Conservation (phyloP, 2,329 filamentous ascomycete species). For the Fusarium napiforme region DNA sequence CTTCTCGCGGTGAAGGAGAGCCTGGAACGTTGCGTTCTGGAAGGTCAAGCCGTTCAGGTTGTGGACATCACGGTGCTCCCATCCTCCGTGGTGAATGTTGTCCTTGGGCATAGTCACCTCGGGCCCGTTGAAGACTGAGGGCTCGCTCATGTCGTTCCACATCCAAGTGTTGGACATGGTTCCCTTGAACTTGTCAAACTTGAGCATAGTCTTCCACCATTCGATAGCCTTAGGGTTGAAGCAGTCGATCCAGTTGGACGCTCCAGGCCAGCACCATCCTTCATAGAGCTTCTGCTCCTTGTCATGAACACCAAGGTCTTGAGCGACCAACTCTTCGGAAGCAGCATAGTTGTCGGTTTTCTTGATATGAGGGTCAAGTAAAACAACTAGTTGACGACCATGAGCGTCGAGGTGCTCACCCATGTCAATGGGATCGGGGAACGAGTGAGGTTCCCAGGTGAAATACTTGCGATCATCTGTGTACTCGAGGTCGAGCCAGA, state of each 20-base stretch:
- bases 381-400: slow-evolving; percentile 89
- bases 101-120: slow-evolving; percentile 99
- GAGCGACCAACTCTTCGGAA: slow-evolving; percentile 82
- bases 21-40: slow-evolving; percentile 92
- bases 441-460: slow-evolving; percentile 92
- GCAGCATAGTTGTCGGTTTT: slow-evolving; percentile 83
- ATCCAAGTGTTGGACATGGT: slow-evolving; percentile 88
- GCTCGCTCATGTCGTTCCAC: slow-evolving; percentile 99
- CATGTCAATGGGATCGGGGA: slow-evolving; percentile 87
- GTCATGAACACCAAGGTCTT: slow-evolving; percentile 86
- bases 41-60: slow-evolving; percentile 96
- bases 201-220: slow-evolving; percentile 93
- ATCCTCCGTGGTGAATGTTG: slow-evolving; percentile 88
- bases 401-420: slow-evolving; percentile 85
- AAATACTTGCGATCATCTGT: slow-evolving; percentile 98
- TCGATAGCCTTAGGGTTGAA: slow-evolving; percentile 92
- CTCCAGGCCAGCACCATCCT: slow-evolving; percentile 98
- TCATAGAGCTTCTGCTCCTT: slow-evolving; percentile 92
- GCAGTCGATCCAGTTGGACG: slow-evolving; percentile 94
- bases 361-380: slow-evolving; percentile 99
- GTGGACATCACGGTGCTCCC: slow-evolving; percentile 97
- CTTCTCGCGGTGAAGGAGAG: slow-evolving; percentile 84
- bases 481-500: slow-evolving; percentile 99
- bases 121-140: slow-evolving; percentile 97
- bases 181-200: slow-evolving; percentile 88